phyloP scores from a whole-genome alignment of 768 basidiomycete genomes.

The Xanthoconium purpureum region DNA sequence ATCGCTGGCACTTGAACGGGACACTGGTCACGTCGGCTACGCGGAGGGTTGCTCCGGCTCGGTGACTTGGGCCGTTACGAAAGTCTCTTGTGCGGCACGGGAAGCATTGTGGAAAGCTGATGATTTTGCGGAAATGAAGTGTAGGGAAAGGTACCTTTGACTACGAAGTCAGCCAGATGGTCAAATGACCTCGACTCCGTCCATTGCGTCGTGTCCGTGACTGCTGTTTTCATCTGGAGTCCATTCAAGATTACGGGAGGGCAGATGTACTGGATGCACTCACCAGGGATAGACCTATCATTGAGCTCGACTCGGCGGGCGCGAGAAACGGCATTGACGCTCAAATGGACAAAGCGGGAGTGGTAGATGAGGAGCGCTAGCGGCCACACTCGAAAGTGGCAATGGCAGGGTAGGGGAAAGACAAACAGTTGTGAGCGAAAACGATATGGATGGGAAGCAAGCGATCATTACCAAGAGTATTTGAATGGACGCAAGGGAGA shows the following conservation, averaged over 20 bases:
- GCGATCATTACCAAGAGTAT: no score
- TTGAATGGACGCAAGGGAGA: no score
- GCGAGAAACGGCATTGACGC: no score
- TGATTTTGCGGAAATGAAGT: background rate
- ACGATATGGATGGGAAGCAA: no score
- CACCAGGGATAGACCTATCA: conserved; percentile 77
- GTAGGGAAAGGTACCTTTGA: conserved; percentile 51
- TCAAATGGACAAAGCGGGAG: no score
- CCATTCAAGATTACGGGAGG: conserved; percentile 41
- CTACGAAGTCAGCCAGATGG: conserved; percentile 70
- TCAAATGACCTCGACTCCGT: conserved; percentile 69
- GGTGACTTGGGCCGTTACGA: conserved; percentile 70
- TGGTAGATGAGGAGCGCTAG: no score
- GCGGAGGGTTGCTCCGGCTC: conserved; percentile 87
- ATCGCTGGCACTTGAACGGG: conserved; percentile 1
- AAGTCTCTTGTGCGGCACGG: conserved; percentile 64
- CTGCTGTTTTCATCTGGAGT: conserved; percentile 62
- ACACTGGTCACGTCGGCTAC: conserved; percentile 84
- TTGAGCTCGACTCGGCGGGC: conserved; percentile 58
- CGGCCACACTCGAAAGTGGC: no score
- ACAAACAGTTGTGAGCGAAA: no score
- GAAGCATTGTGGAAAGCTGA: conserved; percentile 47
- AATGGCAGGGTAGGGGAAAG: no score
- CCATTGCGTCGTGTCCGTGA: conserved; percentile 76
- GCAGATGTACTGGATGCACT: conserved; percentile 20